phyloP scores from a whole-genome alignment of 2,329 filamentous ascomycete genomes.

The Onygenales sp. region DNA sequence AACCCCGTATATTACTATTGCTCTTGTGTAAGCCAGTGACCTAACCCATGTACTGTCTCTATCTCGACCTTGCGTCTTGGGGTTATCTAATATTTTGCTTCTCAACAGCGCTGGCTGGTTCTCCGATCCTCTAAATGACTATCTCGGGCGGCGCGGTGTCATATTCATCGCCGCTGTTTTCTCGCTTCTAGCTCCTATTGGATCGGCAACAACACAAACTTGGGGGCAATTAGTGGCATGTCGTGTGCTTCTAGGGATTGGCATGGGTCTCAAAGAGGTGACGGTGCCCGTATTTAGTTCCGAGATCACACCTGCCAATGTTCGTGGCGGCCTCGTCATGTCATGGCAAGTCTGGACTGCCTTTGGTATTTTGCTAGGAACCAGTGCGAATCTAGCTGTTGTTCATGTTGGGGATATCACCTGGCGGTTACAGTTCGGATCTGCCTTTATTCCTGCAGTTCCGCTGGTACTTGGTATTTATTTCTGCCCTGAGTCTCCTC shows the following conservation, averaged over 20 bases:
- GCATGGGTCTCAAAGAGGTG: slow-evolving; percentile 53
- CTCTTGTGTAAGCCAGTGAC: slow-evolving; percentile 43
- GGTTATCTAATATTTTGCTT: slow-evolving; percentile 44
- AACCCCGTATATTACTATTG: slow-evolving; percentile 41
- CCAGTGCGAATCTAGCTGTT: slow-evolving; percentile 55
- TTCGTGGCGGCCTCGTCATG: slow-evolving; percentile 50
- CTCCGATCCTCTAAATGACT: slow-evolving; percentile 54
- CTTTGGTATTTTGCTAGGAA: slow-evolving; percentile 56
- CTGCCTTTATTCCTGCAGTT: slow-evolving; percentile 55
- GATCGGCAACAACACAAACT: slow-evolving; percentile 49
- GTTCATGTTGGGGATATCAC: slow-evolving; percentile 49
- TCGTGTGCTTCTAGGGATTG: slow-evolving; percentile 50
- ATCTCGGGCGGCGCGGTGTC: slow-evolving; percentile 51
- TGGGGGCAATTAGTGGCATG: slow-evolving; percentile 50
- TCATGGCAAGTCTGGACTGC: slow-evolving; percentile 46
- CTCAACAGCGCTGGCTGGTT: slow-evolving; percentile 55
- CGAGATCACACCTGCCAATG: slow-evolving; percentile 45
- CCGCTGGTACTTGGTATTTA: slow-evolving; percentile 50
- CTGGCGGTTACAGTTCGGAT: slow-evolving; percentile 57
- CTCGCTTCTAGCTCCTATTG: slow-evolving; percentile 58
- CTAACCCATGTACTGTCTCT: slow-evolving; percentile 46
- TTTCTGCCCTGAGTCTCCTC: slow-evolving; percentile 55
- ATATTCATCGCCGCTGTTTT: slow-evolving; percentile 57
- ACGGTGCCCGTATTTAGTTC: slow-evolving; percentile 48
- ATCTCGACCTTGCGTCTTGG: slow-evolving; percentile 48